A percentile compares a stretch with the other conserved stretches of the same genome.
phyloP scores from a whole-genome alignment of 2,329 filamentous ascomycete genomes.

The Orbilia blumenaviensis region DNA sequence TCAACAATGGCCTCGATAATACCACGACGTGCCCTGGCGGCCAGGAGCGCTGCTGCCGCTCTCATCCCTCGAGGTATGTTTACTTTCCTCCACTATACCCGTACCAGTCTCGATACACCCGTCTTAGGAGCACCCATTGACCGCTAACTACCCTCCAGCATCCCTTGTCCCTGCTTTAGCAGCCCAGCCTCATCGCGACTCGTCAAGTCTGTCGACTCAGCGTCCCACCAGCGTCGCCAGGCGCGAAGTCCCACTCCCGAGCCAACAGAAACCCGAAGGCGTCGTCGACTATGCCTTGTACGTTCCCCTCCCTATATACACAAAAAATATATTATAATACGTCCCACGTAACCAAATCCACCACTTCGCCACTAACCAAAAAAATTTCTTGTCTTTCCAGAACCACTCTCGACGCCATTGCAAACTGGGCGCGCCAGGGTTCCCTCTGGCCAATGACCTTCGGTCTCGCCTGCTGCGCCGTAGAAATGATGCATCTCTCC shows the following conservation, averaged over 20 bases:
- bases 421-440: constrained; percentile 84
- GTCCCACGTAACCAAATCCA: background rate
- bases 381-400: constrained; percentile 62
- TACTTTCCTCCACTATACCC: background rate
- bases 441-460: constrained; percentile 92
- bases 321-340: too few relatives aligned
- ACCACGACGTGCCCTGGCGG: constrained; percentile 44
- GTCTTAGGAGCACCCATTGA: background rate
- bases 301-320: too few relatives aligned
- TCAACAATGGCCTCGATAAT: constrained; percentile 51
- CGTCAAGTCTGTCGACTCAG: constrained; percentile 19
- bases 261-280: constrained; percentile 81
- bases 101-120: background rate
- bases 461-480: constrained; percentile 84
- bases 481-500: constrained; percentile 93
- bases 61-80: constrained; percentile 50
- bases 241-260: constrained; percentile 78
- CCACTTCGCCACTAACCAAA: constrained; percentile 9
- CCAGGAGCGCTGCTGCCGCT: constrained; percentile 39
- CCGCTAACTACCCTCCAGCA: constrained; percentile 16
- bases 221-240: constrained; percentile 60
- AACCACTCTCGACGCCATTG: constrained; percentile 78
- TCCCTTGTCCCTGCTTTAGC: constrained; percentile 44
- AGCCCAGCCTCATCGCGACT: constrained; percentile 30
- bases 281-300: constrained; percentile 87